Conservation (phyloP, 148 eudicot genomes). For the Fagopyrum tataricum region DNA sequence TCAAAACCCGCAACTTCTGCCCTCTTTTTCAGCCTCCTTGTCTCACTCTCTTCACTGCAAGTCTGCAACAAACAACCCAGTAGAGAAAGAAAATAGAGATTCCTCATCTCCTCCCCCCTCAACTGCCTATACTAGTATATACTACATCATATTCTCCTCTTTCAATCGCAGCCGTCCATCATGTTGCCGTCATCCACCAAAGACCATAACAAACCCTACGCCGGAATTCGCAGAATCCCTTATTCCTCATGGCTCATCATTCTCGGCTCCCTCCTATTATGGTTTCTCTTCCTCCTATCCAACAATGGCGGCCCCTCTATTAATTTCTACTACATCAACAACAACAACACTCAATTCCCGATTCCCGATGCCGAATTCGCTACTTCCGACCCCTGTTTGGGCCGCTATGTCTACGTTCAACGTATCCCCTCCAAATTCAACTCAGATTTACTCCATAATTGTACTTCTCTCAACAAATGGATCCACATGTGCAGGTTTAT, state of each 20-base stretch:
- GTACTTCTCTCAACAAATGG: slow-evolving; percentile 39
- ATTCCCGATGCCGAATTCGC: neutral
- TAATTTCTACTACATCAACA: slow-evolving; percentile 8
- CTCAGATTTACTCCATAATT: slow-evolving; percentile 33
- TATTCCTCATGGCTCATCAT: slow-evolving; percentile 9
- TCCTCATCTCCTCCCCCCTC: neutral
- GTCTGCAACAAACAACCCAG: neutral
- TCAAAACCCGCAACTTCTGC: slow-evolving; percentile 6
- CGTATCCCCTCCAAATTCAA: slow-evolving; percentile 51
- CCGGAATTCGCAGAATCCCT: slow-evolving; percentile 3
- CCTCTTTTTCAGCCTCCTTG: slow-evolving; percentile 8
- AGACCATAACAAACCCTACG: slow-evolving; percentile 1
- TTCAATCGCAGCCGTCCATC: neutral
- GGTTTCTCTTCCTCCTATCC: slow-evolving; percentile 1
- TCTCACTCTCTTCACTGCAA: neutral
- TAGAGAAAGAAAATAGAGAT: neutral
- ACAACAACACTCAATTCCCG: neutral
- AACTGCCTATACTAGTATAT: neutral
- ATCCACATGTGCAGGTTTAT: slow-evolving; percentile 42
- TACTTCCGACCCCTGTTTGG: slow-evolving; percentile 34
- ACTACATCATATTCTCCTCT: too few species aligned
- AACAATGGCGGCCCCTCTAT: slow-evolving; percentile 2
- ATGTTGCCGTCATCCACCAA: slow-evolving; percentile 9
- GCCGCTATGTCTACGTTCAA: slow-evolving; percentile 53
- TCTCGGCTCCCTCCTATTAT: neutral